Base-by-base conservation (phyloP, 805 yeast genomes). In the Yarrowia alimentaria region DNA sequence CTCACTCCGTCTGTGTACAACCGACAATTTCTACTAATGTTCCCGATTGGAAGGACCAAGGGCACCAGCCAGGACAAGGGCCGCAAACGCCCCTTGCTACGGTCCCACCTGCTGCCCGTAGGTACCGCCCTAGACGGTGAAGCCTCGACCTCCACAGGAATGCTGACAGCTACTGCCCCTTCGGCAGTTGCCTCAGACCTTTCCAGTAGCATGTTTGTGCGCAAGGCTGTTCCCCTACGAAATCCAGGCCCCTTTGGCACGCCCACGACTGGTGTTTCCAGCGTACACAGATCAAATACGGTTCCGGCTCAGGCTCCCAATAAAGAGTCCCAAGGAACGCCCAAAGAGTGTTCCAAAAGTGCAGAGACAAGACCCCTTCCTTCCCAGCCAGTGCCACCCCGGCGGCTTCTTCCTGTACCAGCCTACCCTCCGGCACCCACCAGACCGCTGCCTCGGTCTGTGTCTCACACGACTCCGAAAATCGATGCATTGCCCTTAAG, bases 41-140 rank as follows among this genome's bases (percentile, higher is more conserved):
- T 37, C 5, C 43, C 43, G 30, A 37, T 37, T 8, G 43, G 43
- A 16, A n/a, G 43, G 22, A n/a, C n/a, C n/a, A 37, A 37, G 30
- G 43, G 43, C 30, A 37, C 16, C 17, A 37, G 43, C 43, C 43
- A 37, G 43, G 43, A 37, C 30, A 37, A 37, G 43, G 43, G 43
- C 5, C 43, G 43, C 30, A 37, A 37, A n/a, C 18, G 43, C 8
- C 43, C 43, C 17, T 30, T 37, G 13, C 43, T 37, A 18, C 43
- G 43, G 16, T 24, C 30, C 43, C 43, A 37, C 30, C 30, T 37
- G 30, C 9, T 37, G 21, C 43, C 43, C 30, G 25, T 37, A 6
- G 43, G 43, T 2, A 10, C 43, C 10, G 24, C 43, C 3, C 43
- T 29, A 9, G 43, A 37, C 10, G 16, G 10, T n/a, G 30, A 17